These are phyloP conservation scores for Suhomyces taliae DNA, from an alignment of 1,139 yeast species.

Conservation along the genomic window DNA sequence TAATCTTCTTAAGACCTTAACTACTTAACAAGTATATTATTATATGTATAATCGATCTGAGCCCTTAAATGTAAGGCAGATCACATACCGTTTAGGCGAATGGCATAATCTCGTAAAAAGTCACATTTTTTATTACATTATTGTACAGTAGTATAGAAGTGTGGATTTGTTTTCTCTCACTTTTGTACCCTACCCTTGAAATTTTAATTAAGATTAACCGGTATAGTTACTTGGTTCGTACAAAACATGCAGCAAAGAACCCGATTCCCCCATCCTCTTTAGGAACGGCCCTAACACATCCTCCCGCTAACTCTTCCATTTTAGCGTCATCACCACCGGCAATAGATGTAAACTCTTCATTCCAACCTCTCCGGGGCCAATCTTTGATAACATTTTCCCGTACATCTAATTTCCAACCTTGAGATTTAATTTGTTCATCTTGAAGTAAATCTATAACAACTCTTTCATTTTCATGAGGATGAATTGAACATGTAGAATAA, in stretches of 20 bases:
- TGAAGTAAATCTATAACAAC: constrained; percentile 77
- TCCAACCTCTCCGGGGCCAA: constrained; percentile 86
- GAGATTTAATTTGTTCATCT: constrained; percentile 56
- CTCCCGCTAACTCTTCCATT: constrained; percentile 64
- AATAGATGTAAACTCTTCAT: constrained; percentile 58
- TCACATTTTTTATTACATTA: too few species aligned
- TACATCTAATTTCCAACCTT: constrained; percentile 75
- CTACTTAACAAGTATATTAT: too few species aligned
- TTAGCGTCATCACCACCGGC: constrained; percentile 45
- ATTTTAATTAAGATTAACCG: neutral
- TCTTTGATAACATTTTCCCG: constrained; percentile 66
- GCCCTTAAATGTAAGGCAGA: too few species aligned
- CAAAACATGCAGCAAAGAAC: constrained; percentile 87
- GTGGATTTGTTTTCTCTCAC: too few species aligned
- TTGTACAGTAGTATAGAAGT: too few species aligned
- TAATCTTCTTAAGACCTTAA: neutral
- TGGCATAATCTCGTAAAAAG: too few species aligned
- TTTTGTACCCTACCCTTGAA: too few species aligned
- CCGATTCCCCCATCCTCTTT: constrained; percentile 96
- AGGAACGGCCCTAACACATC: constrained; percentile 84
- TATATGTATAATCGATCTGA: too few species aligned
- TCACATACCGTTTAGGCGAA: too few species aligned
- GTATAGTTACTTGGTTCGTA: constrained; percentile 15
- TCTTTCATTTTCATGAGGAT: constrained; percentile 88
- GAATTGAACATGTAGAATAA: constrained; percentile 93